Percentiles rank a stretch among this genome's conserved stretches.
Evolutionary conservation across 345 rosid species (phyloP).

Genomic region (Firmiana major): DNA sequence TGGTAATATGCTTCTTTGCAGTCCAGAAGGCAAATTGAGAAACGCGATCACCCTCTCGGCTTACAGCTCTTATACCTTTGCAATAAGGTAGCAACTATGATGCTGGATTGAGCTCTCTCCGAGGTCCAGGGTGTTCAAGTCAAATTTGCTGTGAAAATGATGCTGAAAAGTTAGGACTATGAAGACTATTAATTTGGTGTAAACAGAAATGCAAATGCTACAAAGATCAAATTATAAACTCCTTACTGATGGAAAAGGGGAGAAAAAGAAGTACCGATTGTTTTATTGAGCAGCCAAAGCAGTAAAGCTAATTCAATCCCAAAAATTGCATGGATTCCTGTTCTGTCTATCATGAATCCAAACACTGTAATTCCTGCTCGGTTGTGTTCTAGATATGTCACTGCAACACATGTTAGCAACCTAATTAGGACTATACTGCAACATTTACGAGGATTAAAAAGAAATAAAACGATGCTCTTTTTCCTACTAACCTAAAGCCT

Average conservation of each 20-base stretch:
- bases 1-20: too few species aligned
- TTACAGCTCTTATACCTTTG: neutral
- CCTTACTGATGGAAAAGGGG: neutral
- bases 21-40: neutral
- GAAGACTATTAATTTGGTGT: neutral
- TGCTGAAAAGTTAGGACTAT: neutral
- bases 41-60: neutral
- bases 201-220: neutral
- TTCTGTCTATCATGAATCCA: conserved; percentile 81
- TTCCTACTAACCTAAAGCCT: conserved; percentile 62
- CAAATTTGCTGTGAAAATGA: neutral
- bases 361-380: conserved; percentile 82
- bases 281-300: conserved; percentile 91
- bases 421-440: neutral
- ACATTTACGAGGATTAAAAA: neutral
- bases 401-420: conserved; percentile 36
- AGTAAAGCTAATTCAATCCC: conserved; percentile 75
- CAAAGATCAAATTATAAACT: neutral
- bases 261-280: conserved; percentile 41
- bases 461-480: neutral
- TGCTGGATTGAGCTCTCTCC: neutral
- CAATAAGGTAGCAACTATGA: neutral
- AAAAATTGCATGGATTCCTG: conserved; percentile 78
- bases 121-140: neutral
- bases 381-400: conserved; percentile 78